These are phyloP conservation scores for Arthrobotrys musiformis DNA, from an alignment of 2,329 filamentous ascomycete species.

Conservation along the genomic window DNA sequence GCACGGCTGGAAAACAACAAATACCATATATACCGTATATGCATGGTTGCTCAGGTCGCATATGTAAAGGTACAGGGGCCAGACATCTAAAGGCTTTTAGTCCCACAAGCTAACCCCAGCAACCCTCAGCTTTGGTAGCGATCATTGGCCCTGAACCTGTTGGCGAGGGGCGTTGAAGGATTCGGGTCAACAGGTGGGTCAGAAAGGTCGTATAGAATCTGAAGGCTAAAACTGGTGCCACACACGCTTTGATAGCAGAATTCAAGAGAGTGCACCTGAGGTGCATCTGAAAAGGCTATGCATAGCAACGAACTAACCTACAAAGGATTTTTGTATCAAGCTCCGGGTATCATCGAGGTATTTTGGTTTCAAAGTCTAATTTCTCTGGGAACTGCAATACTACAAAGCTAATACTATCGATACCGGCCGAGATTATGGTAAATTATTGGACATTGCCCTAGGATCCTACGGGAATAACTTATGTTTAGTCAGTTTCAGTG, in stretches of 20 bases:
- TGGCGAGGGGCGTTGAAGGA: conserved; percentile 6
- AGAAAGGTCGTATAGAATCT: background rate
- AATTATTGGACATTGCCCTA: background rate
- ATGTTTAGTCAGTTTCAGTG: background rate
- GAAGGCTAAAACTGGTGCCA: conserved; percentile 3
- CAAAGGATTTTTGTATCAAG: conserved; percentile 4
- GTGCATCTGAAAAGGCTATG: conserved; percentile 1
- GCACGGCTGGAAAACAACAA: background rate
- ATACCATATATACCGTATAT: conserved; percentile 1
- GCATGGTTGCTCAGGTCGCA: conserved; percentile 29
- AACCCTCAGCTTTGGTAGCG: conserved; percentile 32
- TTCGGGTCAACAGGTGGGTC: conserved; percentile 8
- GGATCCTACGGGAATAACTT: background rate
- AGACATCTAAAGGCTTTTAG: conserved; percentile 2
- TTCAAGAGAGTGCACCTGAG: conserved; percentile 6
- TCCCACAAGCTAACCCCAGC: conserved; percentile 1
- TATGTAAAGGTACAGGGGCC: conserved; percentile 34
- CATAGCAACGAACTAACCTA: conserved; percentile 4
- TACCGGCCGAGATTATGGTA: background rate
- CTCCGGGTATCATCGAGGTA: background rate
- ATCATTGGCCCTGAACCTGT: conserved; percentile 38
- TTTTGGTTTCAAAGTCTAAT: conserved; percentile 28
- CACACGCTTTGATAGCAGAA: conserved; percentile 39
- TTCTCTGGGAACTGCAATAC: background rate
- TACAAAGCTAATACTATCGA: background rate